Evolutionary conservation across 2,329 filamentous ascomycete genomes (phyloP), one percentile per base, ranked within the genome.

Genomic region (Colletotrichum godetiae): DNA sequence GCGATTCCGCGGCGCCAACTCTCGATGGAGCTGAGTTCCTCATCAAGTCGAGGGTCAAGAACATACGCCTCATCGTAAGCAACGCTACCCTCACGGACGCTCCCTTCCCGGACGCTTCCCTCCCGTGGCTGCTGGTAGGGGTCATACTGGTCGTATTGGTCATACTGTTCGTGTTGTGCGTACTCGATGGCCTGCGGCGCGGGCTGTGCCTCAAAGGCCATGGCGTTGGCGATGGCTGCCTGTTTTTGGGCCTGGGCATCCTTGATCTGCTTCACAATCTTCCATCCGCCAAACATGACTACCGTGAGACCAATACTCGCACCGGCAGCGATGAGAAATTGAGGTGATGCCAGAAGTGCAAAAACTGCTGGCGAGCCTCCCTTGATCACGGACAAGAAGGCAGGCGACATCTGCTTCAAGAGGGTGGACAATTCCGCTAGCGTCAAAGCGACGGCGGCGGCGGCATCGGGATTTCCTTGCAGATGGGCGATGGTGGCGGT

Each of bases 201-300:
- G 31, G 72, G 60, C 13, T 73, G 65, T 10, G 66, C 53, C 66
- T 79, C 76, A 56, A 82, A 80, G 1, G 80, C 81, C 77, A 82
- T 80, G 31, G 81, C 74, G 15, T 72, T 67, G 37, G 64, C 53
- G 46, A 74, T 68, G 2, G 49, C 37, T 10, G 78, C 29, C 24
- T 79, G 78, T 56, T 80, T 81, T 19, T 72, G 74, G 53, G 78
- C 76, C 67, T 81, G 80, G 24, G 79, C 80, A 67, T 88, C 87
- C 72, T 84, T 82, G 76, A 98, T 94, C 77, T 92, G 92, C 87
- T 98, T 97, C 84, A 99, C 92, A 81, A 99, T 98, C 85, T 98
- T 98, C 89, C 95, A 98, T 5, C 97, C 96, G 67, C 97, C 97
- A 73, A 99, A 94, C 81, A 97, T 95, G 78, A 99, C 94, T 10